Base-by-base conservation (phyloP, 225 moss, liverwort and hornwort genomes). In the Polytrichum formosum region DNA sequence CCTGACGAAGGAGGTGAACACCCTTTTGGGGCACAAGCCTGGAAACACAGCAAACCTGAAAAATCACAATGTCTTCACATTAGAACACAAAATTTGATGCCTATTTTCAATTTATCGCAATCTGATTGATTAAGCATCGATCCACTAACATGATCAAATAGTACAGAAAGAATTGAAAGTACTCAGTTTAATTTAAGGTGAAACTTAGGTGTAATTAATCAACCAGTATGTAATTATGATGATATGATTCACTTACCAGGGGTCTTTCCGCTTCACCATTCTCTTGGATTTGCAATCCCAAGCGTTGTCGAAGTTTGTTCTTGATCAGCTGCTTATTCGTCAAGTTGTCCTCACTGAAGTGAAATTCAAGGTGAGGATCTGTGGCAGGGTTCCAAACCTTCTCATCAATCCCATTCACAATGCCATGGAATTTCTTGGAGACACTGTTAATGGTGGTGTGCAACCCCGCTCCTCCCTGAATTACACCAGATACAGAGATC, bases 1-100 rank as follows among this genome's bases (percentile, higher is more conserved):
- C 90, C 31, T 87, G 84, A 28, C 87, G 86, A 53, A 96, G 93
- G 65, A 96, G 78, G 75, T 87, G 71, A 9, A 93, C 95, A 67
- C 95, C 95, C 81, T 96, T 96, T 79, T 96, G 95, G 37, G 95
- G 93, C 55, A 93, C 95, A 37, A 96, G 83, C 53, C 95, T 88
- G 46, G 95, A 92, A 30, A 96, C 90, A 63, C 91, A 91, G 66
- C 91, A 93, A 26, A 96, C 89, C 96, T 96, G 85, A 25, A 31
- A 62, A 5, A 59, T 61, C 46, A 46, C 46, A 46, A 46, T 46
- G 46, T 46, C 16, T 13, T 16, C 46, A 46, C 16, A 16, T 46
- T 46, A 46, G 46, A 4, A 46, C 16, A 46, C 46, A 4, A 46
- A 13, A 46, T 46, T 46, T 46, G 16, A 16, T 16, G 31, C 4